Base-by-base conservation (phyloP, 768 basidiomycete genomes). In the Rhizopogon salebrosus region DNA sequence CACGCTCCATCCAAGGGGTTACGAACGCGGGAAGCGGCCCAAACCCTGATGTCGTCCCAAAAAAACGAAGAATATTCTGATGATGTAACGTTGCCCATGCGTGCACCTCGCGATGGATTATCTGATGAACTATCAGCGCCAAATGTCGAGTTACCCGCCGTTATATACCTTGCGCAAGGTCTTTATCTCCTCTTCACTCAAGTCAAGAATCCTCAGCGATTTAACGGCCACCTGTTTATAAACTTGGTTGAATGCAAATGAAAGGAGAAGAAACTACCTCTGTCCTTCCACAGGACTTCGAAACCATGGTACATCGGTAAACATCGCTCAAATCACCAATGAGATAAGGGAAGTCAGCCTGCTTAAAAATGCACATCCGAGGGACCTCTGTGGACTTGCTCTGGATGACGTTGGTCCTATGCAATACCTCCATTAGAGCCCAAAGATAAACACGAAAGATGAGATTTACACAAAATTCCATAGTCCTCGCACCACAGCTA, bases 1-100 rank as follows among this genome's bases (percentile, higher is more conserved):
- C 66, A 46, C 59, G 60, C 20, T 65, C 62, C 40, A 58, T 49
- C 64, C 64, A 65, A 1, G 64, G 64, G 24, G 56, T 61, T 31
- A 65, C 58, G 49, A 65, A 56, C 8, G 64, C 56, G 18, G 49
- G 51, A 23, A 63, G 55, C 3, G 50, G 56, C 9, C 64, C 64
- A 54, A 64, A 65, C n/a, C 53, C 57, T 6, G 49, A 38, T 8
- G 49, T 56, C 18, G 57, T 51, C 22, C 64, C 64, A 49, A 55
- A 55, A 11, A 65, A 43, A 3, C 48, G 60, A n/a, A 64, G 41
- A 4, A 65, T 35, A 29, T 60, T 49, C 14, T 52, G 35, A 52
- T 65, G 64, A 20, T 29, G 38, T 27, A 54, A 41, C 13, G 6
- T 29, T 20, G 20, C 26, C 53, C 53, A 54, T 16, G 14, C 2